Percentiles rank a stretch among this genome's conserved stretches.
Conservation (phyloP, 306 rosid genomes). For the Fagus crenata region DNA sequence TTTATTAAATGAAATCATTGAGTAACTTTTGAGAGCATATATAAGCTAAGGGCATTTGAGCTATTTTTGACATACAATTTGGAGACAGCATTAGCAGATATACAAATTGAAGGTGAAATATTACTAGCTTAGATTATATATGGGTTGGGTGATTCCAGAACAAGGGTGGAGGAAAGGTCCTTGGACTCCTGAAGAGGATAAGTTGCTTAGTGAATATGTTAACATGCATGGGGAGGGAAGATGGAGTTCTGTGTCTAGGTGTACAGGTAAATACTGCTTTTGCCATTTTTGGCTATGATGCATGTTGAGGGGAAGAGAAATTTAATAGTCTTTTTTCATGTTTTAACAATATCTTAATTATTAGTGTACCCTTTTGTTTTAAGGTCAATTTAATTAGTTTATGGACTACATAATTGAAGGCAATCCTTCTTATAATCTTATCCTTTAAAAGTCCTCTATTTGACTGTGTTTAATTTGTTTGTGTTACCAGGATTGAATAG, state of each 20-base stretch:
- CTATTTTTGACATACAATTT: slow-evolving; percentile 21
- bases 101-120: neutral
- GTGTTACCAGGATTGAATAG: slow-evolving; percentile 54
- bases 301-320: neutral
- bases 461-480: neutral
- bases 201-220: slow-evolving; percentile 51
- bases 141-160: slow-evolving; percentile 28
- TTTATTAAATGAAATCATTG: neutral
- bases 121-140: slow-evolving; percentile 21
- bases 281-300: neutral
- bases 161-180: slow-evolving; percentile 72
- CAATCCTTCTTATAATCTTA: neutral
- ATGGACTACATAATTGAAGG: neutral
- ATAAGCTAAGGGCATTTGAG: slow-evolving; percentile 23
- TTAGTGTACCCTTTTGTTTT: neutral
- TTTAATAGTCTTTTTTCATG: neutral
- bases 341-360: neutral
- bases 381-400: neutral
- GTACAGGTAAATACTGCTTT: slow-evolving; percentile 40
- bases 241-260: slow-evolving; percentile 57
- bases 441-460: neutral
- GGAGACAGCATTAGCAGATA: slow-evolving; percentile 6
- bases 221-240: slow-evolving; percentile 53
- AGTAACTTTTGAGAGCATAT: neutral
- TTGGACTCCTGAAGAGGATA: slow-evolving; percentile 75